Evolutionary conservation across 2,329 filamentous ascomycete genomes (phyloP).

Genomic region (Xylariales sp.): DNA sequence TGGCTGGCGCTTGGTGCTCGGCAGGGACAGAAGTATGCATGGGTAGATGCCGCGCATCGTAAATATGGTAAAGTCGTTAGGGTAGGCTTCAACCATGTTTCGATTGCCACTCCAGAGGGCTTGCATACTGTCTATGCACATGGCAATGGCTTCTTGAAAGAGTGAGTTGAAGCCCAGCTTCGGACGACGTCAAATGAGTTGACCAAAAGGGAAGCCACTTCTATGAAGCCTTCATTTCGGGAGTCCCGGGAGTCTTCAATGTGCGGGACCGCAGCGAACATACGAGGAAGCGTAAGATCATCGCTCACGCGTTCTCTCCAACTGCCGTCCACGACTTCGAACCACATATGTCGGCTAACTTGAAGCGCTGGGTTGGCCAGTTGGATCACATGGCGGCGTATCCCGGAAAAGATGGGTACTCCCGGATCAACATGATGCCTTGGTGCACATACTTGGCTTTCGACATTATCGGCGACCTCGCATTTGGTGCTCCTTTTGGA

Average conservation of each 20-base stretch:
- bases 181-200: neutral
- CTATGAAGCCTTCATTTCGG: conserved; percentile 6
- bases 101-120: conserved; percentile 6
- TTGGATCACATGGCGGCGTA: conserved; percentile 1
- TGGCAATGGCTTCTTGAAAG: conserved; percentile 8
- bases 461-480: conserved; percentile 7
- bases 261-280: conserved; percentile 3
- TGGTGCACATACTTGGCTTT: conserved; percentile 7
- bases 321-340: conserved; percentile 4
- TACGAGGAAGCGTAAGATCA: conserved; percentile 5
- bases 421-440: conserved; percentile 6
- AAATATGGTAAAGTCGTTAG: conserved; percentile 6
- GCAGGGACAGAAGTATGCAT: conserved; percentile 1
- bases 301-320: conserved; percentile 3
- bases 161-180: neutral
- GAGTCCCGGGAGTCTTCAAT: conserved; percentile 6
- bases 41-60: conserved; percentile 6
- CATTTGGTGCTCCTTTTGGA: conserved; percentile 4
- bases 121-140: conserved; percentile 8
- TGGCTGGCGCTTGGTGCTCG: conserved; percentile 7
- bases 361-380: conserved; percentile 5
- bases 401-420: neutral
- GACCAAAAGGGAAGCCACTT: conserved; percentile 1
- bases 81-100: conserved; percentile 6
- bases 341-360: conserved; percentile 5